These are phyloP conservation scores for Pelargonium exstipulatum DNA, from an alignment of 441 rosid genomes.

Conservation along the genomic window DNA sequence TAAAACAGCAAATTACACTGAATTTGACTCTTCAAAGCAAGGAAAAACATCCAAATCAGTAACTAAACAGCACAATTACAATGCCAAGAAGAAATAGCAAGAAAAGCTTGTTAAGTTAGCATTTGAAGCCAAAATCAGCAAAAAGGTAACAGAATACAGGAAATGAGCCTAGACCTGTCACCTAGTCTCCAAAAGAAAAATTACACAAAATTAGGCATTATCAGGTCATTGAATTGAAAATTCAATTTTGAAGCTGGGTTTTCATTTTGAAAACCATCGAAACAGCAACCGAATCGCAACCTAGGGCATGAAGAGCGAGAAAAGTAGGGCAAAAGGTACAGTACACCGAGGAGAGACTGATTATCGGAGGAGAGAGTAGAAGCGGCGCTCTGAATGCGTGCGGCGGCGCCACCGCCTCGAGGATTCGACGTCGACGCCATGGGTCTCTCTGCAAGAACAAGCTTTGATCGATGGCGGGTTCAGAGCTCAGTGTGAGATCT, in stretches of 20 bases:
- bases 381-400: conserved; percentile 48
- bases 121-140: neutral
- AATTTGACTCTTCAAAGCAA: too few species aligned
- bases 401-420: conserved; percentile 36
- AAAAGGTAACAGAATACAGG: too few species aligned
- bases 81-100: neutral
- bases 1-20: too few species aligned
- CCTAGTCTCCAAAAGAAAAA: neutral
- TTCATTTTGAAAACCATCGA: neutral
- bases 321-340: neutral
- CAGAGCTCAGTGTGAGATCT: neutral
- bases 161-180: neutral
- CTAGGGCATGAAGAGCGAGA: neutral
- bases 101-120: neutral
- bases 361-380: conserved; percentile 44
- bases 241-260: neutral
- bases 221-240: neutral
- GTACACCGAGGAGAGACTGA: conserved; percentile 45
- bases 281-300: neutral
- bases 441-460: neutral
- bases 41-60: too few species aligned
- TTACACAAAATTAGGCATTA: neutral
- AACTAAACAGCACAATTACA: too few species aligned
- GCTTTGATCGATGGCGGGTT: conserved; percentile 5
- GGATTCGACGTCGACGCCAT: conserved; percentile 45